A percentile compares a stretch with the other conserved stretches of the same genome.
Conservation (phyloP, 768 basidiomycete species). For the Lentinula raphanica region DNA sequence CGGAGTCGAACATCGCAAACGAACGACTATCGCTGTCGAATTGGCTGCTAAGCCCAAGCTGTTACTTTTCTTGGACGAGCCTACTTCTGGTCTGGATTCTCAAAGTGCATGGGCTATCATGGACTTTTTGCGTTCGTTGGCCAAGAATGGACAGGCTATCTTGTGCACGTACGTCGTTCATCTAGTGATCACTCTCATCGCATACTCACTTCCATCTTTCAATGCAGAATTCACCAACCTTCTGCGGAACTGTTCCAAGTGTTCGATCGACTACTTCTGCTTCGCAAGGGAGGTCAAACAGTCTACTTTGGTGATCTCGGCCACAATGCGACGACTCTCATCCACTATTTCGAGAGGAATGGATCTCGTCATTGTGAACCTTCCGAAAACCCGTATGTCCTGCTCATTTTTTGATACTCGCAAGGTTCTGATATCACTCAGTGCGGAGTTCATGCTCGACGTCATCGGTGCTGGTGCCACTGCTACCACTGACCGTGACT, state of each 20-base stretch:
- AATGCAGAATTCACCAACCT: constrained; percentile 47
- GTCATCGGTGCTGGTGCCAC: constrained; percentile 74
- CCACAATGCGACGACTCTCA: constrained; percentile 49
- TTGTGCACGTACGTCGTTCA: constrained; percentile 69
- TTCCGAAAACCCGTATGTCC: constrained; percentile 67
- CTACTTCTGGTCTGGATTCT: constrained; percentile 77
- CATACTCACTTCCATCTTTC: background rate
- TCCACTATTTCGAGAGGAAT: constrained; percentile 72
- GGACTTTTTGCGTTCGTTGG: constrained; percentile 67
- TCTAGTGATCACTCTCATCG: background rate
- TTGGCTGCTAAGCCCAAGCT: constrained; percentile 82
- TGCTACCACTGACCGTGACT: constrained; percentile 47
- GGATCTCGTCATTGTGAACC: constrained; percentile 59
- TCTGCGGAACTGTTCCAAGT: constrained; percentile 81
- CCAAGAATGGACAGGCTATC: constrained; percentile 80
- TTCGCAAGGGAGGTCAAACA: constrained; percentile 72
- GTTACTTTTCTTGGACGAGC: constrained; percentile 84
- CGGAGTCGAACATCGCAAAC: constrained; percentile 69
- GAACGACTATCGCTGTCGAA: constrained; percentile 84
- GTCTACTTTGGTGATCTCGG: constrained; percentile 77
- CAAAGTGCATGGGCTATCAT: constrained; percentile 85
- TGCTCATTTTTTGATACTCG: background rate
- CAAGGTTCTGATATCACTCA: constrained; percentile 12
- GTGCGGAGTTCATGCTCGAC: constrained; percentile 62
- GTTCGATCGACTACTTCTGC: constrained; percentile 74